These are phyloP conservation scores for Chamaecrista fasciculata DNA, from an alignment of 306 rosid genomes.

Conservation along the genomic window DNA sequence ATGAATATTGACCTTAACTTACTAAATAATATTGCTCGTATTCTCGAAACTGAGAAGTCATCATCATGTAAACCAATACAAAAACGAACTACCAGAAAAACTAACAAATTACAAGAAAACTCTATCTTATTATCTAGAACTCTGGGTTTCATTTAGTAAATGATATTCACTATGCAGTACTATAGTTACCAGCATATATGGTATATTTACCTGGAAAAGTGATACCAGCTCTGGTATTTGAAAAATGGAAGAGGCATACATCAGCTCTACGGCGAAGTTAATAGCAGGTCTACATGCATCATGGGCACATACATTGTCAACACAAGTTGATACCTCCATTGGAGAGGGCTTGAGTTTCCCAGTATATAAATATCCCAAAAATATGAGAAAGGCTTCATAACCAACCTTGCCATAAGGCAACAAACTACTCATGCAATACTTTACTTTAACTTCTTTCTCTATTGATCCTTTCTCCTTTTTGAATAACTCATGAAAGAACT, in stretches of 20 bases:
- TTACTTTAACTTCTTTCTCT: conserved; percentile 51
- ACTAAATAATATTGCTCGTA: not conserved
- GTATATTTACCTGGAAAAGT: conserved; percentile 66
- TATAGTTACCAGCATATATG: conserved; percentile 8
- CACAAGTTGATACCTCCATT: conserved; percentile 78
- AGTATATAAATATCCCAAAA: conserved; percentile 67
- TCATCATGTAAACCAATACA: not conserved
- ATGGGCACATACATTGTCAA: conserved; percentile 70
- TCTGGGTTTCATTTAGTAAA: not conserved
- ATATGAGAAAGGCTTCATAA: conserved; percentile 66
- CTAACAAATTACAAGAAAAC: not conserved
- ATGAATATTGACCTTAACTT: not conserved
- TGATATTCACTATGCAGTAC: not conserved
- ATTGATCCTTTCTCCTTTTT: conserved; percentile 45
- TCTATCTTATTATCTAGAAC: not conserved
- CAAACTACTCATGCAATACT: conserved; percentile 62
- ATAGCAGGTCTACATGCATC: conserved; percentile 90
- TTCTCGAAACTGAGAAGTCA: not conserved
- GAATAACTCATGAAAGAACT: conserved; percentile 67
- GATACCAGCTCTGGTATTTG: conserved; percentile 56
- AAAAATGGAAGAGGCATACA: conserved; percentile 48
- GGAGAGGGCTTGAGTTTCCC: conserved; percentile 81
- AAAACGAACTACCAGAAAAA: not conserved
- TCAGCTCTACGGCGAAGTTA: conserved; percentile 77
- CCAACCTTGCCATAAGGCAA: conserved; percentile 76